Evolutionary conservation across 2,329 filamentous ascomycete genomes (phyloP), one percentile per base, ranked within the genome.

Genomic region (Calonectria honghensis): DNA sequence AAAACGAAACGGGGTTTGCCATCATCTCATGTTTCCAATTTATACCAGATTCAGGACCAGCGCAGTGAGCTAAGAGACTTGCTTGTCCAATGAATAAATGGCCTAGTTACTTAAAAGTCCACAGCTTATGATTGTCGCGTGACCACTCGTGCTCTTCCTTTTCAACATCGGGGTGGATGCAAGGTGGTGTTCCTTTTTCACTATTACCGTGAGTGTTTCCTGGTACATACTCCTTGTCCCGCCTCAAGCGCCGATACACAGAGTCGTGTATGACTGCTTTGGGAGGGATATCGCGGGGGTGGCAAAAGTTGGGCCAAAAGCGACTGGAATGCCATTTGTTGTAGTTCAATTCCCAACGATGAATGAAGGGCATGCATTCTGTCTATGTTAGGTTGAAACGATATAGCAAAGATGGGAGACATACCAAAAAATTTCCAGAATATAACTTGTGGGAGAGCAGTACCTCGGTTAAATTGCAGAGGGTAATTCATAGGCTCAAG

Each of bases 381-480:
- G 6, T 6, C 20, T 11, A 52, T 39, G 68, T 71, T 5, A 71
- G 70, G 2, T 4, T 11, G 39, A 41, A 20, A 20, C 4, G 16
- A 6, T 41, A 20, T 18, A 20, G 7, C 7, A 31, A 51, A 35
- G 11, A 20, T 16, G 24, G 2, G 27, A 24, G n/a, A 7, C 85
- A 82, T 79, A 87, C 86, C 86, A 82, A 87, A 83, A 39, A 86
- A 82, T 48, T 85, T 86, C 86, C 86, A 87, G 13, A 87, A 61
- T 16, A 87, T 68, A 1, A 87, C 86, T 13, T 73, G 84, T 72
- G 85, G 82, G 71, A 87, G 84, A 9, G 81, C 81, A 0, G 84
- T 83, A 11, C 86, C 86, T 32, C 77, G 77, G 2, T 84, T 83
- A 29, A 86, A 85, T 1, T 76, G 73, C 10, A 87, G 82, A 6